phyloP scores from a whole-genome alignment of 108 stramenopile genomes.

The Pseudonitzschia multistriata region DNA sequence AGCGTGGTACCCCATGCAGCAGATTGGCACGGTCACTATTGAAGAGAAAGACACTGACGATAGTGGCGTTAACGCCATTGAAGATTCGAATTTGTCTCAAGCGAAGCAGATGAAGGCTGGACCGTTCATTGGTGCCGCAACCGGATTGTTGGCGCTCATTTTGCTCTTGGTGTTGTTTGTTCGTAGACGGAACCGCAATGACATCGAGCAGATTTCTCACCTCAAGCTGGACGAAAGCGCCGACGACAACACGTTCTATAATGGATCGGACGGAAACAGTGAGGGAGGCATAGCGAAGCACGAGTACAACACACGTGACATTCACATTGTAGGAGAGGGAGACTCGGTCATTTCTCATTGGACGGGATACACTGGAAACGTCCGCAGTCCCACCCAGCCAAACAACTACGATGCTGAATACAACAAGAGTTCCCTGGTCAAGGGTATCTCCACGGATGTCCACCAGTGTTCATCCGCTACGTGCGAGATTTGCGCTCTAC shows the following conservation, averaged over 20 bases:
- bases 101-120: slow-evolving; percentile 17
- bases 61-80: background rate
- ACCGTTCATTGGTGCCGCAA: slow-evolving; percentile 30
- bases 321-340: slow-evolving; percentile 30
- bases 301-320: slow-evolving; percentile 26
- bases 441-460: slow-evolving; percentile 21
- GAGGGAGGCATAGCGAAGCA: background rate
- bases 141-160: slow-evolving; percentile 28
- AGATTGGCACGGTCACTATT: background rate
- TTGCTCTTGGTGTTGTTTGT: slow-evolving; percentile 36
- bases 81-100: background rate
- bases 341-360: slow-evolving; percentile 38
- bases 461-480: slow-evolving; percentile 44
- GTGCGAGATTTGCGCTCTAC: slow-evolving; percentile 37
- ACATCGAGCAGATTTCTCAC: slow-evolving; percentile 28
- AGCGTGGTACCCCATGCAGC: background rate
- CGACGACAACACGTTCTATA: slow-evolving; percentile 31
- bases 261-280: slow-evolving; percentile 5
- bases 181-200: slow-evolving; percentile 17
- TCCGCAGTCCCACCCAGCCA: background rate
- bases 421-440: background rate
- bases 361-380: slow-evolving; percentile 28
- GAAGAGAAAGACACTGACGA: background rate
- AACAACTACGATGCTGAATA: background rate
- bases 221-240: slow-evolving; percentile 24